Evolutionary conservation across 2,329 filamentous ascomycete genomes (phyloP), one percentile per base, ranked within the genome.

Genomic region (Aspergillus floridensis): DNA sequence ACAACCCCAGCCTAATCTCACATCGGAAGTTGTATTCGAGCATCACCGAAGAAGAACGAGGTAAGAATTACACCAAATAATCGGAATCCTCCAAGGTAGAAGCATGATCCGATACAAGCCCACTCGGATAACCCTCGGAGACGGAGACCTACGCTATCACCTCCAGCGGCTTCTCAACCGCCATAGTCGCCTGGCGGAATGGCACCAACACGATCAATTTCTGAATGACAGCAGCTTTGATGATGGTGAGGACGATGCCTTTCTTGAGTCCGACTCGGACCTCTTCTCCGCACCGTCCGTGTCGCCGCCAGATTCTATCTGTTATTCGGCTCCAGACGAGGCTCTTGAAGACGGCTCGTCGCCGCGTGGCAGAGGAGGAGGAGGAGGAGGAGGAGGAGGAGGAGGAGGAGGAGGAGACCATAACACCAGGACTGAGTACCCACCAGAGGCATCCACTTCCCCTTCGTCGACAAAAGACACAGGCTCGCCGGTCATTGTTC

Each of bases 101-200:
- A 60, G 19, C 55, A 76, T 77, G 75, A 69, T 77, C 35, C 70
- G 74, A 58, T 66, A 70, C 35, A 69, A 67, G 16, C 69, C 73
- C 38, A 75, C 73, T 7, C 62, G 68, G 32, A 72, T 77, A 50
- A 56, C 58, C 24, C 63, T 77, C 29, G 67, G 67, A 2, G 68
- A 74, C 19, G 63, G 70, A 21, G 75, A 77, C 59, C 32, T 77
- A 22, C 65, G 70, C 31, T 68, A 62, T 57, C 68, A 72, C 48
- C 63, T 77, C 19, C 66, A 70, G 41, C 59, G 63, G 10, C 63
- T 67, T 47, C 57, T 64, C 31, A 16, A 59, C 49, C 63, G 64
- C 24, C 64, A 60, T 47, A 50, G 60, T 12, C 56, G 66, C 4
- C 56, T 64, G 12, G 32, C 56, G 6, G 58, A 65, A 12, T 64